These are phyloP conservation scores for Hypomyces perniciosus DNA, from an alignment of 2,329 filamentous ascomycete genomes.

Conservation along the genomic window DNA sequence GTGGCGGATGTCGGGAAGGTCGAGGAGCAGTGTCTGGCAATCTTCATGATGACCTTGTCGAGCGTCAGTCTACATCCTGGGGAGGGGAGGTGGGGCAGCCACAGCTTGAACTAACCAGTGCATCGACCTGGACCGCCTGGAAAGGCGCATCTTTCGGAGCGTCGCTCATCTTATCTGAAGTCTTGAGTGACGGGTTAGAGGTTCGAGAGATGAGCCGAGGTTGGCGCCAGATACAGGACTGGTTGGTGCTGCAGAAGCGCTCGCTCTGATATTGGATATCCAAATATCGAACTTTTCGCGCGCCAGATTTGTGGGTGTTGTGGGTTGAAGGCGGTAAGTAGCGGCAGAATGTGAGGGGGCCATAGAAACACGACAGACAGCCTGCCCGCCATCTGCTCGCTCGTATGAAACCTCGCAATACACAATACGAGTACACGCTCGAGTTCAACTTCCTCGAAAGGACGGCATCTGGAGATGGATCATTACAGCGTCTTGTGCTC, in stretches of 20 bases:
- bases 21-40: slow-evolving; percentile 89
- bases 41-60: slow-evolving; percentile 85
- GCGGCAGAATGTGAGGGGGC: slow-evolving; percentile 28
- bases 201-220: slow-evolving; percentile 18
- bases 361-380: neutral
- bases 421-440: neutral
- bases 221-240: slow-evolving; percentile 20
- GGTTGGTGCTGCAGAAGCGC: slow-evolving; percentile 11
- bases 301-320: slow-evolving; percentile 40
- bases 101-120: slow-evolving; percentile 60
- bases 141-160: slow-evolving; percentile 62
- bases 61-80: slow-evolving; percentile 20
- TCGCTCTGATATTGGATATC: slow-evolving; percentile 23
- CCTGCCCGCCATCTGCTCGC: neutral
- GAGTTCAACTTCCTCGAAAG: neutral
- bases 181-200: neutral
- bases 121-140: slow-evolving; percentile 88
- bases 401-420: neutral
- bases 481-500: too few species aligned
- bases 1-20: slow-evolving; percentile 85
- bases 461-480: neutral
- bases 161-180: slow-evolving; percentile 49
- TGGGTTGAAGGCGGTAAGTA: slow-evolving; percentile 34
- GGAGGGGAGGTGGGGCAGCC: slow-evolving; percentile 30
- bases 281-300: slow-evolving; percentile 39